These are phyloP conservation scores for Pseudonitzschia pungens DNA, from an alignment of 108 stramenopile genomes.

Conservation along the genomic window DNA sequence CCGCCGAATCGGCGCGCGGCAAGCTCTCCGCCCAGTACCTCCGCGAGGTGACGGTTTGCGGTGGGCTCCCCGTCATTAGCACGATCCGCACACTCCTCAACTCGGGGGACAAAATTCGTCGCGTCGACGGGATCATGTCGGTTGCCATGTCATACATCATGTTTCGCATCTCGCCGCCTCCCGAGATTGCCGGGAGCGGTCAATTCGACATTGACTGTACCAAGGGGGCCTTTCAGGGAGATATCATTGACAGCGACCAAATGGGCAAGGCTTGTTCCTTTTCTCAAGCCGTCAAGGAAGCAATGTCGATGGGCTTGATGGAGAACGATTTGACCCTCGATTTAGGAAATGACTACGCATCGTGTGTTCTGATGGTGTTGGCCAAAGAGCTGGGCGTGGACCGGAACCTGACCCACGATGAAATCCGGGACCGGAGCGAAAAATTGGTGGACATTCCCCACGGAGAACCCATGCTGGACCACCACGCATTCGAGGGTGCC, in stretches of 20 bases:
- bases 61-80: slow-evolving; percentile 73
- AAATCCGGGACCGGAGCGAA: slow-evolving; percentile 50
- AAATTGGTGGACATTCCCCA: slow-evolving; percentile 25
- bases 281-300: slow-evolving; percentile 73
- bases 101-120: slow-evolving; percentile 69
- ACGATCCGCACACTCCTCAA: slow-evolving; percentile 66
- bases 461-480: slow-evolving; percentile 18
- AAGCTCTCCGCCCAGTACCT: slow-evolving; percentile 66
- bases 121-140: slow-evolving; percentile 77
- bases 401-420: slow-evolving; percentile 30
- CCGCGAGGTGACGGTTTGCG: slow-evolving; percentile 82
- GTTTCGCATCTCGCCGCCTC: slow-evolving; percentile 75
- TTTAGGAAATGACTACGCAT: slow-evolving; percentile 68
- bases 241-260: slow-evolving; percentile 25
- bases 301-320: slow-evolving; percentile 55
- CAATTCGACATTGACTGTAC: slow-evolving; percentile 54
- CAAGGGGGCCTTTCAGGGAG: slow-evolving; percentile 45
- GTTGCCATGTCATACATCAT: slow-evolving; percentile 82
- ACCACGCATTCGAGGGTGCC: slow-evolving; percentile 28
- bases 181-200: slow-evolving; percentile 32
- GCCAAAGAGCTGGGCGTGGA: slow-evolving; percentile 63
- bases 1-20: slow-evolving; percentile 42
- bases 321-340: slow-evolving; percentile 61
- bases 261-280: slow-evolving; percentile 44
- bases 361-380: slow-evolving; percentile 60